Evolutionary conservation across 148 eudicot genomes (phyloP).

Genomic region (Drosera capensis): DNA sequence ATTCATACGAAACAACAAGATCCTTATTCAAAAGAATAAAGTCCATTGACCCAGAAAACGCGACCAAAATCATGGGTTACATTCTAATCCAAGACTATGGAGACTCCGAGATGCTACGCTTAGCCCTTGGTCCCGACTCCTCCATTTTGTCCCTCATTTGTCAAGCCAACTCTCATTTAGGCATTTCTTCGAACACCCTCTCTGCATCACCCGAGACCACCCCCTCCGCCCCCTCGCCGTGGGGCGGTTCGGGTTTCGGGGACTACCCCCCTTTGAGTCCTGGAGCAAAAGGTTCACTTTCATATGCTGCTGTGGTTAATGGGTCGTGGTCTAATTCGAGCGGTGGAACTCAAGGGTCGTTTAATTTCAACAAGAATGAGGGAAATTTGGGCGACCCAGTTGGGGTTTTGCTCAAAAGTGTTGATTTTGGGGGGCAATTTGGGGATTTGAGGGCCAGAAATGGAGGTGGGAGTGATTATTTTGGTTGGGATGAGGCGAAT

Average conservation of each 20-base stretch:
- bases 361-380: not conserved
- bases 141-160: constrained; percentile 24
- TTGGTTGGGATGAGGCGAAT: constrained; percentile 9
- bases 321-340: too few relatives aligned
- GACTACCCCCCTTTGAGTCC: constrained; percentile 37
- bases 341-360: constrained; percentile 9
- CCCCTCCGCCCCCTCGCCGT: constrained; percentile 9
- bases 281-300: constrained; percentile 11
- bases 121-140: constrained; percentile 46
- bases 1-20: constrained; percentile 41
- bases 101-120: constrained; percentile 48
- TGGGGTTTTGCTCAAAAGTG: constrained; percentile 6
- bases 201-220: constrained; percentile 13
- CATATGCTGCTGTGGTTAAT: constrained; percentile 47
- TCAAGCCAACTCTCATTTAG: constrained; percentile 28
- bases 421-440: constrained; percentile 14
- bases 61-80: constrained; percentile 45
- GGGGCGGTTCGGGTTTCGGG: constrained; percentile 24
- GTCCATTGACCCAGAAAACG: constrained; percentile 60
- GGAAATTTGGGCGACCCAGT: constrained; percentile 12
- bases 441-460: constrained; percentile 28
- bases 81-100: constrained; percentile 35
- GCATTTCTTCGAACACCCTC: constrained; percentile 27
- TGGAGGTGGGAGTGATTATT: constrained; percentile 28
- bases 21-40: constrained; percentile 36